Percentiles rank a stretch among this genome's conserved stretches.
Conservation (phyloP, 805 yeast genomes). For the Tetrapisispora phaffii region DNA sequence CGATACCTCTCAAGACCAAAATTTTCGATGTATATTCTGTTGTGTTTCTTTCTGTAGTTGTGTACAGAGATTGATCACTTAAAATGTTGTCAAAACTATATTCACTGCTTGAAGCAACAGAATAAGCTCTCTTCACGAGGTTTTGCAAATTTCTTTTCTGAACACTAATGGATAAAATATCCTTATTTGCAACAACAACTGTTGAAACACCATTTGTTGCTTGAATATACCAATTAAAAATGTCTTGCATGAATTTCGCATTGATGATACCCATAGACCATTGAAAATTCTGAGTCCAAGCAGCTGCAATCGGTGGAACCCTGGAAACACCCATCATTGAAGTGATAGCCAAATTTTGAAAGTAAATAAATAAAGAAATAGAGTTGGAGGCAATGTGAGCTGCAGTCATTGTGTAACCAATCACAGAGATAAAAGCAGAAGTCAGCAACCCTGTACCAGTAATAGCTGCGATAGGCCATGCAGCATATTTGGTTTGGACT, state of each 20-base stretch:
- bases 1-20: conserved; percentile 79
- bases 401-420: conserved; percentile 87
- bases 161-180: conserved; percentile 72
- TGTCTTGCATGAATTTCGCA: conserved; percentile 64
- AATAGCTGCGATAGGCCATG: conserved; percentile 93
- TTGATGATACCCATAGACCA: conserved; percentile 93
- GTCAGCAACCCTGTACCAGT: conserved; percentile 81
- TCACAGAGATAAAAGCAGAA: conserved; percentile 75
- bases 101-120: conserved; percentile 26
- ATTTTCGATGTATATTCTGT: conserved; percentile 53
- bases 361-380: conserved; percentile 82
- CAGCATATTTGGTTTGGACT: conserved; percentile 82
- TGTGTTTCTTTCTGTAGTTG: conserved; percentile 59
- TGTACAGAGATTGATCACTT: conserved; percentile 44
- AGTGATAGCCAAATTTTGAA: conserved; percentile 85
- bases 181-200: conserved; percentile 54
- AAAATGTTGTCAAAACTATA: conserved; percentile 42
- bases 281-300: conserved; percentile 94
- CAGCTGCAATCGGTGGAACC: conserved; percentile 94
- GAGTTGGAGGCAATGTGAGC: conserved; percentile 97
- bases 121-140: conserved; percentile 31
- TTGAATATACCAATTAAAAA: conserved; percentile 90
- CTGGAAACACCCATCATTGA: conserved; percentile 90
- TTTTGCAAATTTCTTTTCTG: conserved; percentile 40
- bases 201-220: conserved; percentile 87